phyloP scores from a whole-genome alignment of 768 basidiomycete genomes.

The Naganishia vaughanmartiniae region DNA sequence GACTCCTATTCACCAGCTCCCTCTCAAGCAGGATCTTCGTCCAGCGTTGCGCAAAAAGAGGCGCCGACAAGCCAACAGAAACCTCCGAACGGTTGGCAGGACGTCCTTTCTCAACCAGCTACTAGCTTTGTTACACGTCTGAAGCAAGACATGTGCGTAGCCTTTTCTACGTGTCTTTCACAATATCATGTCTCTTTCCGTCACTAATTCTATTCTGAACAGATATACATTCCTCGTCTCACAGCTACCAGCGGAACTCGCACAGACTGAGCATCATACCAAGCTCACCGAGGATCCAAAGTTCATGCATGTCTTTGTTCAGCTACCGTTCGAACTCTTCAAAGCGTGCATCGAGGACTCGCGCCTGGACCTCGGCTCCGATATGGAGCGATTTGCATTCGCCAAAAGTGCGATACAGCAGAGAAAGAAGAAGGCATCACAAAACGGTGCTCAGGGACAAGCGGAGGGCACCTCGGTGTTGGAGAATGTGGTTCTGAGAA shows the following conservation, averaged over 20 bases:
- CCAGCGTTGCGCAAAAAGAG: conserved; percentile 3
- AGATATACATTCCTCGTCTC: conserved; percentile 37
- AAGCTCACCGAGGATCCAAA: conserved; percentile 29
- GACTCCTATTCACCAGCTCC: neutral
- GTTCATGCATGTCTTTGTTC: conserved; percentile 57
- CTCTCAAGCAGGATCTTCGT: neutral
- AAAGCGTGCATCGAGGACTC: conserved; percentile 42
- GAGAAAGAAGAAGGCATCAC: conserved; percentile 64
- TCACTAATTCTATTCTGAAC: neutral
- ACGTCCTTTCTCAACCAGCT: conserved; percentile 15
- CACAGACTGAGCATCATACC: neutral
- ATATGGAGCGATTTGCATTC: conserved; percentile 85
- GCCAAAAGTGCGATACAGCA: conserved; percentile 83
- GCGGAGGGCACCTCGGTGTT: conserved; percentile 31
- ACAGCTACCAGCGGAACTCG: conserved; percentile 27
- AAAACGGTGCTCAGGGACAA: conserved; percentile 58
- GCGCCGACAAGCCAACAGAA: neutral
- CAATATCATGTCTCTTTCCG: neutral
- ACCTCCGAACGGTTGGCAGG: conserved; percentile 11
- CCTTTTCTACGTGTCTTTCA: neutral
- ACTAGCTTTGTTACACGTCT: conserved; percentile 27
- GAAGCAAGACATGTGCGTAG: conserved; percentile 43
- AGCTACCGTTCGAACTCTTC: conserved; percentile 71
- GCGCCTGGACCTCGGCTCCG: conserved; percentile 58
- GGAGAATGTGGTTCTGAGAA: conserved; percentile 88